These are phyloP conservation scores for Colletotrichum falcatum DNA, from an alignment of 2,329 filamentous ascomycete species.

Conservation along the genomic window DNA sequence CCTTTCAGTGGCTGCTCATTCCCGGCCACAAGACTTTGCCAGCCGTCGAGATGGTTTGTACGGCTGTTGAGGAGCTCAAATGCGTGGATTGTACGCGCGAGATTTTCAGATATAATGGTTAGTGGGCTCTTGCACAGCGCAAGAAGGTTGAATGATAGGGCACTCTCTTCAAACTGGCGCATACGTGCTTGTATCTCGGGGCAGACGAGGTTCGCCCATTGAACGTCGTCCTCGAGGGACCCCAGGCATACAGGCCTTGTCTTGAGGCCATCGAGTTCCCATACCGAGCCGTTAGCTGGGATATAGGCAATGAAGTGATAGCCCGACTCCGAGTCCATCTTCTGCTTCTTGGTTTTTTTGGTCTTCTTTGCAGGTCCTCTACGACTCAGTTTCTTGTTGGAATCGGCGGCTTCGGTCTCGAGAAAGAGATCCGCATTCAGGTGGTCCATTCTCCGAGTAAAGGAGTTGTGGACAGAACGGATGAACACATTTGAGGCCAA, in stretches of 20 bases:
- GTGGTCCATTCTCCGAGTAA: conserved; percentile 82
- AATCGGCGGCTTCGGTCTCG: conserved; percentile 64
- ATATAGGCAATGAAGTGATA: conserved; percentile 95
- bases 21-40: conserved; percentile 18
- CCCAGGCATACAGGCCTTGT: conserved; percentile 75
- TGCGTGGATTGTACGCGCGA: conserved; percentile 57
- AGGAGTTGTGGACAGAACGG: conserved; percentile 87
- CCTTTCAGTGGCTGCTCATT: conserved; percentile 43
- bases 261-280: conserved; percentile 91
- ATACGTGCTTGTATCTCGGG: conserved; percentile 77
- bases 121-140: conserved; percentile 78
- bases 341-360: conserved; percentile 54
- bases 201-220: conserved; percentile 76
- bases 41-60: conserved; percentile 48
- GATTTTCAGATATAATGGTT: conserved; percentile 58
- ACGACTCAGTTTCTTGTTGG: conserved; percentile 51
- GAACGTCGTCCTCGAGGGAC: conserved; percentile 48
- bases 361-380: conserved; percentile 54
- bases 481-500: conserved; percentile 82
- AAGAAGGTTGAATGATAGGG: conserved; percentile 82
- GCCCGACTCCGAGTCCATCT: conserved; percentile 68
- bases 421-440: conserved; percentile 77
- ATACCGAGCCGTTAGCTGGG: conserved; percentile 78
- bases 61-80: conserved; percentile 54
- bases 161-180: conserved; percentile 71